Evolutionary conservation across 2,329 filamentous ascomycete genomes (phyloP), one percentile per base, ranked within the genome.

Genomic region (Lachnellula hyalina): DNA sequence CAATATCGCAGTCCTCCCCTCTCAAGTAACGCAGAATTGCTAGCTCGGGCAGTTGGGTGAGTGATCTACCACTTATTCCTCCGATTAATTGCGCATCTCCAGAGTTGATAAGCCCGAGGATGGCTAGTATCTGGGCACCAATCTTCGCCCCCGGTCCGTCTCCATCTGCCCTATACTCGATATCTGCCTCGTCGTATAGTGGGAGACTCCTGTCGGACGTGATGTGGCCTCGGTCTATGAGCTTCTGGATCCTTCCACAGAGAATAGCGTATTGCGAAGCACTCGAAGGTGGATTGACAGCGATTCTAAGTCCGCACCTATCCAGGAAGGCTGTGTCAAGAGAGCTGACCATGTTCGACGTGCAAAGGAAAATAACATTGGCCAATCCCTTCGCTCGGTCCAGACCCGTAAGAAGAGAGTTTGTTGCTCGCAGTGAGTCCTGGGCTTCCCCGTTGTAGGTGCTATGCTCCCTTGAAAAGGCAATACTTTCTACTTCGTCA

Each of bases 401-500:
- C 8, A 69, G 52, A 11, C 66, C 66, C 2, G 64, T 68, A 6
- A 70, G 53, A 4, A 70, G 60, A n/a, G 68, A 62, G 56, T 69
- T 69, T 4, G 67, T 69, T 2, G 66, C 68, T 47, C 68, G 57
- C 17, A 69, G 35, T 2, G 67, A 62, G 47, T 70, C 68, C 34
- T 66, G 63, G 1, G 57, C 61, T 36, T 69, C 67, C 12, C 62
- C 65, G 47, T 61, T 52, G 3, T 49, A 58, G 9, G 40, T 59
- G 19, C 60, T 58, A 5, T 53, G 52, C 28, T 65, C 55, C 48
- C 68, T 53, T 7, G 64, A 66, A 21, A 60, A 62, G 8, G 66
- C 65, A 44, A 71, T 64, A 25, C 63, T 65, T 55, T 71, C 68
- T 32, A 70, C 63, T 50, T 71, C 68, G 44, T 71, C 68, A 40